Base-by-base conservation (phyloP, 2,329 filamentous ascomycete genomes). In the Penicillium concentricum region DNA sequence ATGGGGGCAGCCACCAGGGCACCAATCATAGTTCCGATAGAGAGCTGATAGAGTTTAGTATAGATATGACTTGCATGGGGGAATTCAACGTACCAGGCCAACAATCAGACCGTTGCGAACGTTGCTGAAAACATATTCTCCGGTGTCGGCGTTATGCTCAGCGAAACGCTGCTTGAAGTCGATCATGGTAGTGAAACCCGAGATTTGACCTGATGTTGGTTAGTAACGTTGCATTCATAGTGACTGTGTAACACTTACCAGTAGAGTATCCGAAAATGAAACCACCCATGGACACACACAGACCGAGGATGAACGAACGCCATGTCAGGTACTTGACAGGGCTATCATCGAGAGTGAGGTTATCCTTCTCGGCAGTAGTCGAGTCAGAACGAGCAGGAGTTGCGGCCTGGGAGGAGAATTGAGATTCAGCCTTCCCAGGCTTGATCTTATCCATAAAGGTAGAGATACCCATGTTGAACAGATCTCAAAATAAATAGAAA, bases 251-350 rank as follows among this genome's bases (percentile, higher is more conserved):
- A 60, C 61, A 51, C 51, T 58, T 67, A 74, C 74, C 74, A 59
- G 74, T 77, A 20, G 74, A 70, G 63, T 78, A 79, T 61, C 76
- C 76, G 62, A 79, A 79, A 56, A 79, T 74, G 63, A 79, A 76
- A 59, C 78, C 77, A 61, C 78, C 77, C 74, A 80, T 79, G 6
- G 76, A 79, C 41, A 78, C 77, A 54, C 78, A 69, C 38, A 79
- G 48, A 47, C 76, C 76, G 59, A 80, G 73, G 56, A 76, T 68
- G 57, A 77, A 71, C 0, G 76, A 75, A 6, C 74, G 72, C 68
- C 72, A 72, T 55, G 78, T 79, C 51, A 79, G 56, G 46, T 76
- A 74, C 35, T 72, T 70, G 59, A 78, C 71, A 15, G 77, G 76
- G 45, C 74, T 74, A 41, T 78, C 74, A 61, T 78, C 74, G 42